Evolutionary conservation across 192 early-diverging fungal species (phyloP).

Genomic region (Coemansia sp.): DNA sequence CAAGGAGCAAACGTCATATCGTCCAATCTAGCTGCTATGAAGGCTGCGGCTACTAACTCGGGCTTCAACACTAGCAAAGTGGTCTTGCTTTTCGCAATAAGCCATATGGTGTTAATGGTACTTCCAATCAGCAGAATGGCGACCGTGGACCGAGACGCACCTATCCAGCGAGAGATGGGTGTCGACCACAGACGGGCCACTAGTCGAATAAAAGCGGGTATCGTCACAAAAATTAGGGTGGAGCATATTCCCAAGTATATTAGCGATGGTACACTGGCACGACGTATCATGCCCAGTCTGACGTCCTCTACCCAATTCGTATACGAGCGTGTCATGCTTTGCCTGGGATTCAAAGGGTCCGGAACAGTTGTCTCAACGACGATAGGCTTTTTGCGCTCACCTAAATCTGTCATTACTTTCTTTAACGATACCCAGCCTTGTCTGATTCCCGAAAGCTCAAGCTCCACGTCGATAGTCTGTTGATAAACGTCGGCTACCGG

Average conservation of each 20-base stretch:
- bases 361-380: neutral
- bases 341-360: neutral
- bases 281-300: too few species aligned
- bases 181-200: constrained; percentile 1
- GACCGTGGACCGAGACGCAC: neutral
- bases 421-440: constrained; percentile 13
- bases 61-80: neutral
- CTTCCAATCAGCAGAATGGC: neutral
- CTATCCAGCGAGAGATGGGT: neutral
- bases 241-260: neutral
- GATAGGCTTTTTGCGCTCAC: neutral
- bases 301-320: neutral
- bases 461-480: constrained; percentile 10
- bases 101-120: neutral
- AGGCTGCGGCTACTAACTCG: neutral
- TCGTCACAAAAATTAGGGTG: neutral
- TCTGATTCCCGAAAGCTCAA: constrained; percentile 19
- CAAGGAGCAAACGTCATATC: constrained; percentile 6
- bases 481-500: neutral
- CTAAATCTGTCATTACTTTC: neutral
- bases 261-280: neutral
- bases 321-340: neutral
- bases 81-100: too few species aligned
- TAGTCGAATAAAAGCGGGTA: neutral
- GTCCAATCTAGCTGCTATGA: neutral